Evolutionary conservation across 306 rosid genomes (phyloP), one percentile per base, ranked within the genome.

Genomic region (Vachellia pachyceras): DNA sequence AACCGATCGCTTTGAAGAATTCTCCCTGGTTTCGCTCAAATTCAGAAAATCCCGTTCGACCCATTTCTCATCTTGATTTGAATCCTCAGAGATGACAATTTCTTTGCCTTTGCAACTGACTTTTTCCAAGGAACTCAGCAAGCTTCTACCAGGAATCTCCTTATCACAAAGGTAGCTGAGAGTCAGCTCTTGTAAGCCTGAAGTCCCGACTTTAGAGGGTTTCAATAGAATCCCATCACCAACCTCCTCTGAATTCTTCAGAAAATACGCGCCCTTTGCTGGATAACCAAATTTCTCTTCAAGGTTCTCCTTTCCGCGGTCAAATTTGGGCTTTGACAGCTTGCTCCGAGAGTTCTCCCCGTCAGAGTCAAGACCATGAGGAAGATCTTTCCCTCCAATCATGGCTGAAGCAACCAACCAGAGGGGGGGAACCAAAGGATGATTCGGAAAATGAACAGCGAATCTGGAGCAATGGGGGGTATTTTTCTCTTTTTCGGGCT

Each of bases 31-130:
- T 70, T 89, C 94, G 72, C 92, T 90, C 91, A 96, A 54, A 83
- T 88, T 93, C 15, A 93, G 86, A 72, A 96, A 96, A 85, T 96
- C 99, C 39, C 98, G 90, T 78, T 92, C 98, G 3, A 93, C 94
- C 97, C 98, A 95, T 84, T 93, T 91, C 2, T 87, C 90, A 84
- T 85, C 94, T 3, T 69, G 92, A 77, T 79, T 88, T 25, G 89
- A 82, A 89, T 81, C 88, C 64, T 90, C 94, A 7, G 90, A 86
- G 54, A 77, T 33, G 3, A 86, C 13, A 25, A 88, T 82, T 78
- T 89, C 95, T 83, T 92, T 93, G 9, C 98, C 97, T 82, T 91
- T 94, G 71, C 80, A 84, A 41, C 73, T 83, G 22, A 80, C 84
- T 83, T 85, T 89, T 15, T 87, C 92, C 41, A 82, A 77, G 65